phyloP scores from a whole-genome alignment of 768 basidiomycete genomes.

The Suillus tomentosus region DNA sequence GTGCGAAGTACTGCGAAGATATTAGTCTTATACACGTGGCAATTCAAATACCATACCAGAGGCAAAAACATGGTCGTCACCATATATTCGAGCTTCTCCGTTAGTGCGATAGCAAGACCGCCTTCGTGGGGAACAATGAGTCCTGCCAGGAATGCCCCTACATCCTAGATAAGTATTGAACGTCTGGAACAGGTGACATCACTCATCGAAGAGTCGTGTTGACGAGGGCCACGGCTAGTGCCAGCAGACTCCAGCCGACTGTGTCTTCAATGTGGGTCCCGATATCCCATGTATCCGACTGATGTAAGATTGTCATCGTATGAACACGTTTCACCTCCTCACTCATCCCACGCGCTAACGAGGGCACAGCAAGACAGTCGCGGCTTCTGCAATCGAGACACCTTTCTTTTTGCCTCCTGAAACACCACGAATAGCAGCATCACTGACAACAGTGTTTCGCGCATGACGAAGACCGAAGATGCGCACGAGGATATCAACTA shows the following conservation, averaged over 20 bases:
- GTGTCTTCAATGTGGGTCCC: too few species aligned
- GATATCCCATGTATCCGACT: too few species aligned
- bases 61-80: constrained; percentile 89
- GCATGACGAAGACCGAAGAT: constrained; percentile 80
- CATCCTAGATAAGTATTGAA: background rate
- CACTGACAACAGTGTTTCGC: constrained; percentile 74
- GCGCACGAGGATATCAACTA: constrained; percentile 53
- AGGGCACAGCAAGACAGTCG: constrained; percentile 76
- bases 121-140: constrained; percentile 86
- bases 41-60: constrained; percentile 46
- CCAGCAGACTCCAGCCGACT: constrained; percentile 87
- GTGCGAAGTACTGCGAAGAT: constrained; percentile 75
- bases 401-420: constrained; percentile 83
- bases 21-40: constrained; percentile 5
- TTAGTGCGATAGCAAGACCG: constrained; percentile 79
- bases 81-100: constrained; percentile 95
- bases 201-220: constrained; percentile 86
- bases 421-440: constrained; percentile 73
- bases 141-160: constrained; percentile 82
- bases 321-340: background rate
- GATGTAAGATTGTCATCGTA: too few species aligned
- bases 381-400: constrained; percentile 78
- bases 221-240: constrained; percentile 88
- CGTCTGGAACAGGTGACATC: background rate
- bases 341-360: constrained; percentile 80